A percentile compares a stretch with the other conserved stretches of the same genome.
phyloP scores from a whole-genome alignment of 2,329 filamentous ascomycete genomes.

The Fusarium abutilonis region DNA sequence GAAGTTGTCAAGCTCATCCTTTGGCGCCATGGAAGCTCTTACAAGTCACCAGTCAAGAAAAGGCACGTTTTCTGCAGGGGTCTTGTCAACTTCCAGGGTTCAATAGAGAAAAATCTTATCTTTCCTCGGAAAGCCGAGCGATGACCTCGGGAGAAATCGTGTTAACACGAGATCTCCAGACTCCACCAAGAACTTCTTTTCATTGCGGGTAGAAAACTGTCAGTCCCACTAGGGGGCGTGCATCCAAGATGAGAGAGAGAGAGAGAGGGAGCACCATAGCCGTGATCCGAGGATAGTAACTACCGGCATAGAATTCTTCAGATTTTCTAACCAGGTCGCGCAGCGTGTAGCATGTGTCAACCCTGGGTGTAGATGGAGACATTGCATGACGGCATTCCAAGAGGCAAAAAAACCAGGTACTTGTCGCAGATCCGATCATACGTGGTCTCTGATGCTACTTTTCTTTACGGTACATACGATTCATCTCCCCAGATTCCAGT shows the following conservation, averaged over 20 bases:
- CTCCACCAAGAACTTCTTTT: slow-evolving; percentile 25
- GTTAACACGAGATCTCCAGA: slow-evolving; percentile 8
- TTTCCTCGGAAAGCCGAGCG: slow-evolving; percentile 27
- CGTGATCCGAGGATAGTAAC: slow-evolving; percentile 38
- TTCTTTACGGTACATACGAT: background rate
- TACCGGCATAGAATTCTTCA: slow-evolving; percentile 27
- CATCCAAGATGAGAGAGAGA: slow-evolving; percentile 18
- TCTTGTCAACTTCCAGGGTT: slow-evolving; percentile 16
- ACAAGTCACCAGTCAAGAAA: slow-evolving; percentile 24
- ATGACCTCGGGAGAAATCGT: slow-evolving; percentile 36
- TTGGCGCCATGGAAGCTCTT: slow-evolving; percentile 2
- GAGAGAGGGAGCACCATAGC: slow-evolving; percentile 21
- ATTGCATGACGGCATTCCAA: slow-evolving; percentile 23
- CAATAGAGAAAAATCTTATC: background rate
- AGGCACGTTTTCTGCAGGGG: slow-evolving; percentile 31
- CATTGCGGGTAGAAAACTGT: slow-evolving; percentile 24
- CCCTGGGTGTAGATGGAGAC: slow-evolving; percentile 19
- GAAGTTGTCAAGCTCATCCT: slow-evolving; percentile 2
- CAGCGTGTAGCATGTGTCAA: background rate
- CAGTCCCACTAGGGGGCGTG: slow-evolving; percentile 31
- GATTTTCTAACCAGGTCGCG: slow-evolving; percentile 5
- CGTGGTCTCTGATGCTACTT: slow-evolving; percentile 10
- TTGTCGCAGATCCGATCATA: slow-evolving; percentile 33
- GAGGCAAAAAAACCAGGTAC: slow-evolving; percentile 7
- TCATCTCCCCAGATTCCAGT: slow-evolving; percentile 32